These are phyloP conservation scores for Albifimbria verrucaria DNA, from an alignment of 2,329 filamentous ascomycete species.

Conservation along the genomic window DNA sequence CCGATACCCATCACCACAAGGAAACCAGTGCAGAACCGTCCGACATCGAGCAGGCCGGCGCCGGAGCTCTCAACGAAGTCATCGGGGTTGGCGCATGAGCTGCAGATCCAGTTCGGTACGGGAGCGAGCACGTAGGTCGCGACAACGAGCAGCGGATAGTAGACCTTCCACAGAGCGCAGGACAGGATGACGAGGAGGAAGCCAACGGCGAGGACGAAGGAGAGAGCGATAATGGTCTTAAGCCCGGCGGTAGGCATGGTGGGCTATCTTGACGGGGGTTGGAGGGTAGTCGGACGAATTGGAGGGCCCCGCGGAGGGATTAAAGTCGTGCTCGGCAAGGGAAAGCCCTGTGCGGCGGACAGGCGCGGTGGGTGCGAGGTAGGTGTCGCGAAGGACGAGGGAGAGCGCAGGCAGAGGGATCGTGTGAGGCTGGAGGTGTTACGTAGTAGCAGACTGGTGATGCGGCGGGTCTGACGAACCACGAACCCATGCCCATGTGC, in stretches of 20 bases:
- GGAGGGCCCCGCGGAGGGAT: constrained; percentile 9
- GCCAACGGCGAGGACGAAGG: constrained; percentile 97
- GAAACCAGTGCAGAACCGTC: constrained; percentile 91
- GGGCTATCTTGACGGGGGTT: constrained; percentile 18
- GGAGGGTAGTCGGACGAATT: constrained; percentile 1
- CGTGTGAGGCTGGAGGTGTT: not conserved
- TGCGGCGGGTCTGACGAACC: not conserved
- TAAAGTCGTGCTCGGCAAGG: not conserved
- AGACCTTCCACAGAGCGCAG: constrained; percentile 90
- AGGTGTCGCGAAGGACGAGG: not conserved
- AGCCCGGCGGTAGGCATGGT: constrained; percentile 77
- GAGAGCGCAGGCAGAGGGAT: not conserved
- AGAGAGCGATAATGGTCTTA: constrained; percentile 98
- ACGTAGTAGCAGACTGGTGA: not conserved
- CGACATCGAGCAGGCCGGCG: constrained; percentile 85
- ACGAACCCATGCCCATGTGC: not conserved
- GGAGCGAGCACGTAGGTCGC: constrained; percentile 93
- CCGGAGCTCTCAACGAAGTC: constrained; percentile 88
- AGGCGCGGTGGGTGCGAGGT: not conserved
- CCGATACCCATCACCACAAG: constrained; percentile 96
- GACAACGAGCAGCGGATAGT: constrained; percentile 92
- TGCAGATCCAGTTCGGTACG: constrained; percentile 94
- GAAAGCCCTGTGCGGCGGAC: not conserved
- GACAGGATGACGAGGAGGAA: constrained; percentile 99
- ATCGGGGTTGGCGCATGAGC: constrained; percentile 83